Percentiles rank a stretch among this genome's conserved stretches.
phyloP scores from a whole-genome alignment of 495 filamentous ascomycete genomes.

The Parathielavia hyrcaniae region DNA sequence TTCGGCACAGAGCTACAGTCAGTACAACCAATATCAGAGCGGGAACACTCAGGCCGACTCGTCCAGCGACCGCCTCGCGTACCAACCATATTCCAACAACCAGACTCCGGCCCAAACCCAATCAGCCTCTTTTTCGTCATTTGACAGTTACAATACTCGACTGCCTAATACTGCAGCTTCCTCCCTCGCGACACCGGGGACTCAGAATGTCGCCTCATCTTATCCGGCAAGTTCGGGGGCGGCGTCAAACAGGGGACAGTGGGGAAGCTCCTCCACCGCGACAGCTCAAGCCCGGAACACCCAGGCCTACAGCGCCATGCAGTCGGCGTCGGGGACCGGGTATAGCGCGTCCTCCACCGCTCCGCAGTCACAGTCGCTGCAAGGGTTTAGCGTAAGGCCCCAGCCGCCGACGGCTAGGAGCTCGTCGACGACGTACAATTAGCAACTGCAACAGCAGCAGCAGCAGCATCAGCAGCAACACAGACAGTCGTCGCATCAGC shows the following conservation, averaged over 20 bases:
- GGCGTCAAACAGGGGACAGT: slow-evolving; percentile 22
- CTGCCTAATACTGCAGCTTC: slow-evolving; percentile 18
- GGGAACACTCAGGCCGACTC: slow-evolving; percentile 17
- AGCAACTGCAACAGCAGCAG: slow-evolving; percentile 26
- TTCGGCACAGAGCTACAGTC: slow-evolving; percentile 19
- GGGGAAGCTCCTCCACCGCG: slow-evolving; percentile 20
- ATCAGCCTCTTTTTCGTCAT: slow-evolving; percentile 24
- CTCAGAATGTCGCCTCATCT: slow-evolving; percentile 25
- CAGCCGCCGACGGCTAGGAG: slow-evolving; percentile 19
- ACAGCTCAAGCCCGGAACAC: slow-evolving; percentile 20
- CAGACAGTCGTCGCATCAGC: too few relatives aligned
- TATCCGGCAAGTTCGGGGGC: slow-evolving; percentile 19
- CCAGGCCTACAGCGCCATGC: slow-evolving; percentile 21
- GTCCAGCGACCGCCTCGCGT: slow-evolving; percentile 21
- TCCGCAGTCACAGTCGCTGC: slow-evolving; percentile 23
- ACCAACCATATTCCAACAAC: slow-evolving; percentile 25
- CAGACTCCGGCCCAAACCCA: slow-evolving; percentile 10
- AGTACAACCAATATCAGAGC: slow-evolving; percentile 21
- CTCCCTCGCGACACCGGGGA: slow-evolving; percentile 7
- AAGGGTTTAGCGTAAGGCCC: slow-evolving; percentile 27
- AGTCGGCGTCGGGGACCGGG: slow-evolving; percentile 9
- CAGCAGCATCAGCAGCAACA: slow-evolving; percentile 21
- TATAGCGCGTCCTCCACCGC: slow-evolving; percentile 16
- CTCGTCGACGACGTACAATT: slow-evolving; percentile 20
- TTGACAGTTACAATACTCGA: slow-evolving; percentile 23